These are phyloP conservation scores for Pseudovirgaria hyperparasitica DNA, from an alignment of 2,329 filamentous ascomycete genomes.

Conservation along the genomic window DNA sequence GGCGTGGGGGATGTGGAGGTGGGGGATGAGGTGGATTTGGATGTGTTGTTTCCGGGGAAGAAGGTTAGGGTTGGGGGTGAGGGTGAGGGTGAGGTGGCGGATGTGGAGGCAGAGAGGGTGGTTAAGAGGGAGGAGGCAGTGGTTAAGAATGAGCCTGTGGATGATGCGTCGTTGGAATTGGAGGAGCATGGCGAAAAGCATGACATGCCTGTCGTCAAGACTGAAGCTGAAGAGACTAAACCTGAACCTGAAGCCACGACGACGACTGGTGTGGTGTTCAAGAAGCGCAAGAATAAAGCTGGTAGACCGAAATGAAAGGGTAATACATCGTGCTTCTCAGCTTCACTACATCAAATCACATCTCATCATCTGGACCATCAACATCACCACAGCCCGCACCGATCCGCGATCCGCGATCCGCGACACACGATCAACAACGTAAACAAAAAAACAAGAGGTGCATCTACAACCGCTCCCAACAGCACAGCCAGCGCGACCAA, in stretches of 20 bases:
- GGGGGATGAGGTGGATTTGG: slow-evolving; percentile 44
- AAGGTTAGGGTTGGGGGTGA: slow-evolving; percentile 15
- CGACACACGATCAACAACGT: no score
- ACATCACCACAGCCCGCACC: no score
- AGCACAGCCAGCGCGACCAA: no score
- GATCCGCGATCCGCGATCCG: no score
- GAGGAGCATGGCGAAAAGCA: slow-evolving; percentile 12
- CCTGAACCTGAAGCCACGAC: slow-evolving; percentile 12
- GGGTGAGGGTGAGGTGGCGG: slow-evolving; percentile 9
- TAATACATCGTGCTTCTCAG: background rate
- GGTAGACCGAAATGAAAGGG: slow-evolving; percentile 44
- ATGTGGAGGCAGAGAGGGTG: slow-evolving; percentile 14
- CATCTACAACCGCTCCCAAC: no score
- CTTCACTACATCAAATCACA: no score
- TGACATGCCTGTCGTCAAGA: slow-evolving; percentile 6
- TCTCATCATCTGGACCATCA: no score
- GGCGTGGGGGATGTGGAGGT: slow-evolving; percentile 30
- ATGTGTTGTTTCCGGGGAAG: slow-evolving; percentile 38
- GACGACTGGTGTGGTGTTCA: slow-evolving; percentile 51
- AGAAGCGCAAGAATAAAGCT: slow-evolving; percentile 60
- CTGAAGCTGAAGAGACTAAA: slow-evolving; percentile 7
- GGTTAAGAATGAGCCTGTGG: slow-evolving; percentile 6
- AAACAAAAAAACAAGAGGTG: no score
- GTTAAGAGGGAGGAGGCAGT: slow-evolving; percentile 32
- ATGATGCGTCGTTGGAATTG: slow-evolving; percentile 11